A percentile compares a stretch with the other conserved stretches of the same genome.
These are phyloP conservation scores for Crithidia brevicula DNA, from an alignment of 208 protist genomes.

Conservation along the genomic window DNA sequence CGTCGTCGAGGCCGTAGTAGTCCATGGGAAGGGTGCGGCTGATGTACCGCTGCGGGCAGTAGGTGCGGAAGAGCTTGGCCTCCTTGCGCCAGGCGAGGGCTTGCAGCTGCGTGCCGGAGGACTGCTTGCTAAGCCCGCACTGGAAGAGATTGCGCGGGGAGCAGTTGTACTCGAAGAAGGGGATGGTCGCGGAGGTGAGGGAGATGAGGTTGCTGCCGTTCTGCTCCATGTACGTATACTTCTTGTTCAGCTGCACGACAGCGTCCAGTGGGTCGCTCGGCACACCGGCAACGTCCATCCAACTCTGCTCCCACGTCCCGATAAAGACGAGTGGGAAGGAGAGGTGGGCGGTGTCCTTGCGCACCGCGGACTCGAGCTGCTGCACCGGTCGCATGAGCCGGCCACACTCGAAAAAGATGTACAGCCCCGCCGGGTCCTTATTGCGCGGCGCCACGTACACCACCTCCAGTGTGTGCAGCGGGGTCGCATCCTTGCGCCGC, in stretches of 20 bases:
- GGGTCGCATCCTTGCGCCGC: constrained; percentile 49
- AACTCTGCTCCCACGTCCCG: constrained; percentile 98
- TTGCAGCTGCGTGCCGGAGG: constrained; percentile 97
- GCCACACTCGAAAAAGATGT: constrained; percentile 91
- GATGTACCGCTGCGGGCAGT: constrained; percentile 97
- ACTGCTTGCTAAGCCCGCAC: constrained; percentile 99
- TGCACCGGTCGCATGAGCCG: constrained; percentile 97
- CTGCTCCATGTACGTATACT: constrained; percentile 96
- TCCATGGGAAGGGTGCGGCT: constrained; percentile 92
- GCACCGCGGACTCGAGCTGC: constrained; percentile 61
- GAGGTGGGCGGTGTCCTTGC: constrained; percentile 40
- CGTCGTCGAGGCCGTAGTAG: constrained; percentile 96
- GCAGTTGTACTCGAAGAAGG: constrained; percentile 99
- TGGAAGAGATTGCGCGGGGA: constrained; percentile 99
- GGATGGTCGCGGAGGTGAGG: constrained; percentile 97
- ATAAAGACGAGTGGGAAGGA: constrained; percentile 90
- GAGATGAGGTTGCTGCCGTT: constrained; percentile 96
- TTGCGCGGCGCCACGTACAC: constrained; percentile 70
- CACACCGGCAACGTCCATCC: constrained; percentile 96
- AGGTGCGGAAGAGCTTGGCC: constrained; percentile 98
- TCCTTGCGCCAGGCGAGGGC: constrained; percentile 95
- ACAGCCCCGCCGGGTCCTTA: constrained; percentile 85
- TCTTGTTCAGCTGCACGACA: constrained; percentile 64
- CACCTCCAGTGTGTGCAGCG: constrained; percentile 80
- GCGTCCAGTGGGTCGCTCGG: constrained; percentile 89